Conservation (phyloP, 73 alveolate species). For the Effrenium voratum region DNA sequence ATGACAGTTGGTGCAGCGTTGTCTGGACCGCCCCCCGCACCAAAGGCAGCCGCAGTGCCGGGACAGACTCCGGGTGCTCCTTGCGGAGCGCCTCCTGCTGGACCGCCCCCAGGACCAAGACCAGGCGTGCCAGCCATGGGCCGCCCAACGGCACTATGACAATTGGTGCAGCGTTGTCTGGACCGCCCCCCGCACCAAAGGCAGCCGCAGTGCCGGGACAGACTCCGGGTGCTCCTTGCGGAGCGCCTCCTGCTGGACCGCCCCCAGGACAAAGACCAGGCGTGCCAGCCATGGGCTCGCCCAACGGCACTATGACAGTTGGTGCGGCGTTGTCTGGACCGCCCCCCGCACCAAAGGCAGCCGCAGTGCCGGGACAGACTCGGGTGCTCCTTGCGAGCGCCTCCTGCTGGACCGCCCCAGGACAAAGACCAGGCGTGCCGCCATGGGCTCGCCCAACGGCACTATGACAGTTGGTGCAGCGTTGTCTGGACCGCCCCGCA, state of each 20-base stretch:
- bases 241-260: neutral
- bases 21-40: constrained; percentile 12
- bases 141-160: constrained; percentile 38
- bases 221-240: neutral
- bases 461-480: neutral
- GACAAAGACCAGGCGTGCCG: neutral
- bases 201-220: neutral
- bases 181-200: constrained; percentile 28
- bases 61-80: neutral
- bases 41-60: no score
- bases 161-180: constrained; percentile 47
- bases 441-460: neutral
- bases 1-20: neutral
- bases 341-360: neutral
- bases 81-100: neutral
- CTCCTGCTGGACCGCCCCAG: neutral
- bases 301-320: neutral
- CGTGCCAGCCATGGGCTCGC: neutral
- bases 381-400: neutral
- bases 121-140: neutral
- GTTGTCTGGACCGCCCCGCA: no score
- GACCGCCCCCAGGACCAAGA: neutral
- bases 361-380: neutral
- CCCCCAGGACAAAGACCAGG: neutral
- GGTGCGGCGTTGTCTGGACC: neutral